Evolutionary conservation across 495 filamentous ascomycete species (phyloP).

Genomic region (Echria macrotheca): DNA sequence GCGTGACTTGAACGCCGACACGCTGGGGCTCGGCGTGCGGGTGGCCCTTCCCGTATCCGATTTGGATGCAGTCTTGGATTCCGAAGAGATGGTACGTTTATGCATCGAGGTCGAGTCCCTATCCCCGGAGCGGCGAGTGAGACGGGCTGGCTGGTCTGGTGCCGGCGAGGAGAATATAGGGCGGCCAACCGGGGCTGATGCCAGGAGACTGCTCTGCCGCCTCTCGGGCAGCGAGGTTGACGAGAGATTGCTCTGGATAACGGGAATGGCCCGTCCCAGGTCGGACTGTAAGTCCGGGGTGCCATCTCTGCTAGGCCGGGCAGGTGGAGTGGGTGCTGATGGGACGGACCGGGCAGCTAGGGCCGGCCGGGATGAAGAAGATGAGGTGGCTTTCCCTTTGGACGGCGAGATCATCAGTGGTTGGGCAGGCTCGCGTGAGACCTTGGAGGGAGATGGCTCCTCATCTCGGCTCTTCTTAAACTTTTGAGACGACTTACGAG

Average conservation of each 20-base stretch:
- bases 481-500: slow-evolving; percentile 59
- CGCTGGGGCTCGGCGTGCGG: slow-evolving; percentile 45
- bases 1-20: slow-evolving; percentile 41
- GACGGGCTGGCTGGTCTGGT: slow-evolving; percentile 17
- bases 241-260: slow-evolving; percentile 74
- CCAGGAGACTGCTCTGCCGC: slow-evolving; percentile 37
- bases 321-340: slow-evolving; percentile 40
- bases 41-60: slow-evolving; percentile 27
- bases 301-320: slow-evolving; percentile 76
- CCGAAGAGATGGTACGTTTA: slow-evolving; percentile 21
- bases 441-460: slow-evolving; percentile 25
- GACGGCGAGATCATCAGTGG: slow-evolving; percentile 30
- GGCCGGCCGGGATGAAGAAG: slow-evolving; percentile 24
- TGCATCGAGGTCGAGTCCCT: slow-evolving; percentile 37
- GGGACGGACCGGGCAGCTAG: slow-evolving; percentile 23
- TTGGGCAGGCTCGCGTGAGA: slow-evolving; percentile 24
- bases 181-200: slow-evolving; percentile 26
- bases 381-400: slow-evolving; percentile 23
- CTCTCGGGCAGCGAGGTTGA: slow-evolving; percentile 41
- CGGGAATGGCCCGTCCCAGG: slow-evolving; percentile 53
- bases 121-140: slow-evolving; percentile 26
- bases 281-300: slow-evolving; percentile 59
- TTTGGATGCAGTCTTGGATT: slow-evolving; percentile 20
- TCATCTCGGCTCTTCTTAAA: slow-evolving; percentile 38
- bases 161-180: slow-evolving; percentile 25